Evolutionary conservation across 768 basidiomycete genomes (phyloP), one percentile per base, ranked within the genome.

Genomic region (Phallus indusiatus): DNA sequence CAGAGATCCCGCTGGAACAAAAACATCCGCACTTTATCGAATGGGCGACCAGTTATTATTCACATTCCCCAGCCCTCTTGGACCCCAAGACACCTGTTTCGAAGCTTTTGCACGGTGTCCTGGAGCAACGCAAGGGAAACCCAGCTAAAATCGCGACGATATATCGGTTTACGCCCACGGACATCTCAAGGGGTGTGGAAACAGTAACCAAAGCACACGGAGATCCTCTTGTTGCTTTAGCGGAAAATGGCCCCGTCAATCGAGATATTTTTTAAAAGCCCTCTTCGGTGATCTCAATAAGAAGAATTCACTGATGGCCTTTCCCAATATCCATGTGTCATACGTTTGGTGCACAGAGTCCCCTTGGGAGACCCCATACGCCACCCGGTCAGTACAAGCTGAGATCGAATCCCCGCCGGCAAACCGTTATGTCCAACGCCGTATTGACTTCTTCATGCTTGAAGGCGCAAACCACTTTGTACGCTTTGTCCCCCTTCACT

Each of bases 401-500:
- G 57, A 59, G 1, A 34, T 59, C 36, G 48, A 48, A 17, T 52
- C 48, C n/a, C 57, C 49, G 14, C 57, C 57, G 22, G 21, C 16
- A n/a, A 18, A 21, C 34, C 21, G 35, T 42, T 42, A 59, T 34
- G 14, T 48, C 22, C 20, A 35, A 14, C 36, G 57, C 49, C 20
- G 11, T 22, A 49, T 59, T 18, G 52, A 51, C 20, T 59, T 59
- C 22, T 24, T 59, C 22, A 49, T 49, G 10, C 14, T 59, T 22
- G 57, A 59, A 50, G 55, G 46, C 7, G 57, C 49, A 37, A 59
- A 59, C 36, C 57, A 59, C 36, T 52, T 20, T 36, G 57, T 59
- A 24, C 10, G 57, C 42, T 9, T 42, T 2, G 4, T 2, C n/a
- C n/a, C n/a, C 14, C 9, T 42, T 11, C 4, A 5, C 4, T 42